Conservation (phyloP, 2,329 filamentous ascomycete species). For the Fusarium sp. region DNA sequence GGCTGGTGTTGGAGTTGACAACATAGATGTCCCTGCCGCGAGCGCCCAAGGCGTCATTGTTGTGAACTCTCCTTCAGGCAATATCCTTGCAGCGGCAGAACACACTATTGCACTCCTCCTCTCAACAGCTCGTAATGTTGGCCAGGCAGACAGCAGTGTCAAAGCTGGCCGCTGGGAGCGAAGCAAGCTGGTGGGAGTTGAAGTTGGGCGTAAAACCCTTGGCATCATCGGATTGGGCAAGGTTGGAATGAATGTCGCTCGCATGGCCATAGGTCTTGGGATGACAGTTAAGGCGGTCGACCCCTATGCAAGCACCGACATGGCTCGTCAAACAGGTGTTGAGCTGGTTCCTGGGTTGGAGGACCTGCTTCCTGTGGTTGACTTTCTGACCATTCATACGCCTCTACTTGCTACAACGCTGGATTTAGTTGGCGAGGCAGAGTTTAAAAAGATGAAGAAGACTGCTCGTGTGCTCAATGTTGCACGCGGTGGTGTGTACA, state of each 20-base stretch:
- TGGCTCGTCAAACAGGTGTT: slow-evolving; percentile 75
- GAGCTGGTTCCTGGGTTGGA: slow-evolving; percentile 64
- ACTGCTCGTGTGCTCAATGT: slow-evolving; percentile 82
- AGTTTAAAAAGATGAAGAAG: slow-evolving; percentile 76
- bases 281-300: slow-evolving; percentile 81
- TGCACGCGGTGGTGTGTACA: slow-evolving; percentile 81
- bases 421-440: slow-evolving; percentile 74
- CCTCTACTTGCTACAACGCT: slow-evolving; percentile 80
- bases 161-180: slow-evolving; percentile 81
- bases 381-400: slow-evolving; percentile 85
- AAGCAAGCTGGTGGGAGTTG: slow-evolving; percentile 77
- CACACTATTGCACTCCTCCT: slow-evolving; percentile 80
- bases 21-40: slow-evolving; percentile 79
- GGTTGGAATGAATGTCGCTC: slow-evolving; percentile 81
- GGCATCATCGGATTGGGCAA: slow-evolving; percentile 85
- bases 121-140: slow-evolving; percentile 77
- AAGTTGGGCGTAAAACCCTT: slow-evolving; percentile 80
- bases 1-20: slow-evolving; percentile 84
- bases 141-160: slow-evolving; percentile 73
- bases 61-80: slow-evolving; percentile 81
- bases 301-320: slow-evolving; percentile 78
- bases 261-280: slow-evolving; percentile 79
- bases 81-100: slow-evolving; percentile 82
- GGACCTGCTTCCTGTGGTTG: slow-evolving; percentile 71
- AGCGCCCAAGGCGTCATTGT: slow-evolving; percentile 80